phyloP scores from a whole-genome alignment of 352 stramenopile species.

The Pythium rishiriense region DNA sequence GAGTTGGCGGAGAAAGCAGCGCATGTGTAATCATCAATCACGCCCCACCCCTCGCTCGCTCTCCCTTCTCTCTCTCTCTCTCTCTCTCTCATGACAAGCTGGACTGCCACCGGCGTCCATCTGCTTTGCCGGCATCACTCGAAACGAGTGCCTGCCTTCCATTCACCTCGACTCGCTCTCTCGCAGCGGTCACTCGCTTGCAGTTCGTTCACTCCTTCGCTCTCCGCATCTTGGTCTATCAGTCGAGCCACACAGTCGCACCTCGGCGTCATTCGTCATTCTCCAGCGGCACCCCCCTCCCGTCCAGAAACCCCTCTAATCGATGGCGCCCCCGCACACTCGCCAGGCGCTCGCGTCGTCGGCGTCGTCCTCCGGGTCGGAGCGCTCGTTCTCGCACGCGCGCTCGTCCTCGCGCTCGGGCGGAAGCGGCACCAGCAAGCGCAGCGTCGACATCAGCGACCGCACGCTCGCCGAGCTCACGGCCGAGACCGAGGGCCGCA shows the following conservation, averaged over 20 bases:
- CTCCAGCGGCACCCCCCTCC: constrained; percentile 6
- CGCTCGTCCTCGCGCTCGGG: constrained; percentile 11
- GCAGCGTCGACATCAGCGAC: constrained; percentile 22
- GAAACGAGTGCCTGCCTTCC: constrained; percentile 1
- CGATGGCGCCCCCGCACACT: constrained; percentile 12
- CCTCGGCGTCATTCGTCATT: constrained; percentile 8
- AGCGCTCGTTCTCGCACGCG: constrained; percentile 12
- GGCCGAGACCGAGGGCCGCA: constrained; percentile 1
- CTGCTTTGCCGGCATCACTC: constrained; percentile 4
- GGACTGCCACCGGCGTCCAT: neutral
- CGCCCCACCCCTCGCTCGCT: neutral
- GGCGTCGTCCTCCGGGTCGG: constrained; percentile 16
- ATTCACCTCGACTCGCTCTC: constrained; percentile 17
- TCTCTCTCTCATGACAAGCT: constrained; percentile 1
- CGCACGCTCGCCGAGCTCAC: constrained; percentile 13
- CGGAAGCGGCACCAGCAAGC: constrained; percentile 9
- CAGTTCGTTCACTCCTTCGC: neutral
- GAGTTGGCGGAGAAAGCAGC: neutral
- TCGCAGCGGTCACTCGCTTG: neutral
- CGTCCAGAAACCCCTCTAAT: too few relatives aligned
- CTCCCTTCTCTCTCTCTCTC: neutral
- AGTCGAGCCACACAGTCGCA: too few relatives aligned
- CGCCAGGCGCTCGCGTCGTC: constrained; percentile 9
- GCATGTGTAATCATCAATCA: neutral
- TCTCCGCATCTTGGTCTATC: too few relatives aligned